Percentiles rank a stretch among this genome's conserved stretches.
phyloP scores from a whole-genome alignment of 2,329 filamentous ascomycete genomes.

The Blumeria graminis region DNA sequence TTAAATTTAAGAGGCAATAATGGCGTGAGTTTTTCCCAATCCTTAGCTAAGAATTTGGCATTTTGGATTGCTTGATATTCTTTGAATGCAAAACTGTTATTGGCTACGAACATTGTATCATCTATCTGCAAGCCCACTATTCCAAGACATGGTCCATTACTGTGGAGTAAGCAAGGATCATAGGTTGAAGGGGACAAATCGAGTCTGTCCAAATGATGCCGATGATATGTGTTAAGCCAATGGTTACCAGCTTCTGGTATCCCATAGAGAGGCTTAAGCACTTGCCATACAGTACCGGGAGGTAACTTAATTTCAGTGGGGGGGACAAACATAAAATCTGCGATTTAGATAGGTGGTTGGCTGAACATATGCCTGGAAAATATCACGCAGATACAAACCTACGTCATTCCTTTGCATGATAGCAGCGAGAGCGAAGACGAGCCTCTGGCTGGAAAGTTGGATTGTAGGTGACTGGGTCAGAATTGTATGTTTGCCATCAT shows the following conservation, averaged over 20 bases:
- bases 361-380: background rate
- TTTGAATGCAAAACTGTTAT: background rate
- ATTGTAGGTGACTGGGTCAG: too few relatives aligned
- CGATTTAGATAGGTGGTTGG: background rate
- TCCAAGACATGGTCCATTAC: background rate
- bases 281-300: background rate
- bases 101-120: background rate
- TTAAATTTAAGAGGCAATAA: background rate
- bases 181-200: background rate
- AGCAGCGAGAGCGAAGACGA: background rate
- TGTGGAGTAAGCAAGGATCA: conserved; percentile 1
- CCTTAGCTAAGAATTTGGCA: background rate
- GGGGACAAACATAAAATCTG: background rate
- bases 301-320: background rate
- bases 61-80: background rate
- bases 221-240: conserved; percentile 1
- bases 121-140: conserved; percentile 2
- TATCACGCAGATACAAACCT: conserved; percentile 1
- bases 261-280: background rate
- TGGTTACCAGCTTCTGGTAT: conserved; percentile 1
- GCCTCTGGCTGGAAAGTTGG: too few relatives aligned
- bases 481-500: too few relatives aligned
- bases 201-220: conserved; percentile 1
- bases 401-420: background rate
- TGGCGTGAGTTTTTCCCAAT: background rate